Percentiles rank a stretch among this genome's conserved stretches.
Evolutionary conservation across 108 stramenopile species (phyloP).

Genomic region (Chaetoceros tenuissimus): DNA sequence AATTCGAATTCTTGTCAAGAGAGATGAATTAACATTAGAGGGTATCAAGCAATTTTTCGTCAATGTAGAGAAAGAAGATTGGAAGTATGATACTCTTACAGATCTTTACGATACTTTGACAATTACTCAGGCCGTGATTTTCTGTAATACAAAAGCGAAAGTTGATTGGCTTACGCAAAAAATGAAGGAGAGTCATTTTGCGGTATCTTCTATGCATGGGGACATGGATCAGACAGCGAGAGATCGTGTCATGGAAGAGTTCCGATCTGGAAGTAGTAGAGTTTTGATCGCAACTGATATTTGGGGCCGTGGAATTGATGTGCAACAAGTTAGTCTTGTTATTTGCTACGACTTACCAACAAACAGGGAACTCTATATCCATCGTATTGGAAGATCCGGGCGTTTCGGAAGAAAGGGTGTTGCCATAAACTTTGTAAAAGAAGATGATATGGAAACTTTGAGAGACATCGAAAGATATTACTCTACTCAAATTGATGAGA

Average conservation of each 20-base stretch:
- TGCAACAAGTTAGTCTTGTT: conserved; percentile 98
- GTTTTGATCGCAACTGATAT: conserved; percentile 98
- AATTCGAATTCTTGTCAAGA: conserved; percentile 91
- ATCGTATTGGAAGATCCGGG: conserved; percentile 96
- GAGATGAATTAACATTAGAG: conserved; percentile 97
- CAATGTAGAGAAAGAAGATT: conserved; percentile 97
- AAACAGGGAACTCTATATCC: conserved; percentile 96
- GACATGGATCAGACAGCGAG: conserved; percentile 93
- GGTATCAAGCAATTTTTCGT: conserved; percentile 98
- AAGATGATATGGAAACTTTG: conserved; percentile 84
- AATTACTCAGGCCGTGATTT: conserved; percentile 98
- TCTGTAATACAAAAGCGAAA: conserved; percentile 97
- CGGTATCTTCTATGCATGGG: conserved; percentile 97
- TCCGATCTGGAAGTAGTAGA: conserved; percentile 89
- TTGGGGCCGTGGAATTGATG: conserved; percentile 98
- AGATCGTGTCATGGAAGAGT: conserved; percentile 96
- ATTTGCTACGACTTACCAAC: conserved; percentile 97
- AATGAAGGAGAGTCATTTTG: conserved; percentile 94
- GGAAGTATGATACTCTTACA: conserved; percentile 99
- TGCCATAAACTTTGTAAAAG: conserved; percentile 97
- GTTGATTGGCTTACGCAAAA: conserved; percentile 95
- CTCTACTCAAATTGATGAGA: conserved; percentile 92
- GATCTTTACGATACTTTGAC: conserved; percentile 99
- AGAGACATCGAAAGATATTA: conserved; percentile 97
- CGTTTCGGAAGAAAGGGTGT: conserved; percentile 98